phyloP scores from a whole-genome alignment of 1,284 basidiomycete species.

The Phylloboletellus chloephorus region DNA sequence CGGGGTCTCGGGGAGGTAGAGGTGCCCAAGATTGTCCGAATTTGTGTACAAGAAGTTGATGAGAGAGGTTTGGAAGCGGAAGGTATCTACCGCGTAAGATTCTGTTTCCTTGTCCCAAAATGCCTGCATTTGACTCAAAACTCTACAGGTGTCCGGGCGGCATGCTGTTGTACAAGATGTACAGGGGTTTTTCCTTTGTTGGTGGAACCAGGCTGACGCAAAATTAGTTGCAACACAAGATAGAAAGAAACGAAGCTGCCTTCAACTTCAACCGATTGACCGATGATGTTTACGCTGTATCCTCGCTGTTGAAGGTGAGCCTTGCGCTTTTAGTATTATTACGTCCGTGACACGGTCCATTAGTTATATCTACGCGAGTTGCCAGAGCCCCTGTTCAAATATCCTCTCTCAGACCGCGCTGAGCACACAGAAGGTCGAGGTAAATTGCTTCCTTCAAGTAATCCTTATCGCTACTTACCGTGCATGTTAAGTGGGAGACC shows the following conservation, averaged over 20 bases:
- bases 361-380: conserved; percentile 87
- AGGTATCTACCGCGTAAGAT: conserved; percentile 75
- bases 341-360: conserved; percentile 12
- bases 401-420: conserved; percentile 76
- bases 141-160: conserved; percentile 70
- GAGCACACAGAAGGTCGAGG: conserved; percentile 77
- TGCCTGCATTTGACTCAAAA: conserved; percentile 5
- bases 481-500: conserved; percentile 50
- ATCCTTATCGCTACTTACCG: conserved; percentile 7
- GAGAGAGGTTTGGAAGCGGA: conserved; percentile 74
- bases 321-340: neutral
- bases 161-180: conserved; percentile 82
- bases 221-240: conserved; percentile 72
- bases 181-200: conserved; percentile 18
- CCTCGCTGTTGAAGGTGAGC: conserved; percentile 83
- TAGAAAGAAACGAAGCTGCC: conserved; percentile 84
- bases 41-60: conserved; percentile 85
- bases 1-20: conserved; percentile 70
- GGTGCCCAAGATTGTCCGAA: conserved; percentile 78
- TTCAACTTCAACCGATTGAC: conserved; percentile 74
- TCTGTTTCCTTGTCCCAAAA: neutral
- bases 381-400: conserved; percentile 89
- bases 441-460: conserved; percentile 28
- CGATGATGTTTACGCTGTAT: conserved; percentile 88
- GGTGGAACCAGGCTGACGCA: conserved; percentile 9